Evolutionary conservation across 306 rosid genomes (phyloP).

Genomic region (Medicago lupulina): DNA sequence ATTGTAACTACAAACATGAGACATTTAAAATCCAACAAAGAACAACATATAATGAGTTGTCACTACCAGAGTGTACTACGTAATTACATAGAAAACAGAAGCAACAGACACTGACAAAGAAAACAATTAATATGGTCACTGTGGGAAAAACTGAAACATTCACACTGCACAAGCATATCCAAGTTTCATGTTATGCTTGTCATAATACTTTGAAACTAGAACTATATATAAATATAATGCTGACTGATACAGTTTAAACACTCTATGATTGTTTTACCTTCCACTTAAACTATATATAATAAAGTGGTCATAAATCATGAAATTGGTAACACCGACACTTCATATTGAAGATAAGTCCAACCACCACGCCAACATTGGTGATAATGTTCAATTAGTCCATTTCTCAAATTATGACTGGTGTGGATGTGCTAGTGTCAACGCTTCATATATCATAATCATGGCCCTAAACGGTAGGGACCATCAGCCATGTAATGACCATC

Average conservation of each 20-base stretch:
- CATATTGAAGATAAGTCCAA: background rate
- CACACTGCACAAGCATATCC: conserved; percentile 33
- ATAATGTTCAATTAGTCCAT: background rate
- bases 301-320: conserved; percentile 15
- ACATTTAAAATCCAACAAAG: conserved; percentile 26
- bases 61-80: conserved; percentile 2
- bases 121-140: background rate
- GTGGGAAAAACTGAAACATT: conserved; percentile 1
- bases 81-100: conserved; percentile 17
- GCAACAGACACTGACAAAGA: background rate
- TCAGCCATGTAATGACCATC: conserved; percentile 78
- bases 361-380: background rate
- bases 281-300: conserved; percentile 4
- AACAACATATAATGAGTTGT: background rate
- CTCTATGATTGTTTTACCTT: background rate
- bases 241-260: conserved; percentile 1
- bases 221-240: background rate
- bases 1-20: background rate
- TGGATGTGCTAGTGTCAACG: background rate
- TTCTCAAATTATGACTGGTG: background rate
- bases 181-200: background rate
- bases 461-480: conserved; percentile 89
- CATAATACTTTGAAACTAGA: conserved; percentile 25
- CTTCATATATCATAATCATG: conserved; percentile 38
- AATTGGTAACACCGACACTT: background rate